A percentile compares a stretch with the other conserved stretches of the same genome.
phyloP scores from a whole-genome alignment of 176 grass and related monocot genomes.

The Puya raimondii region DNA sequence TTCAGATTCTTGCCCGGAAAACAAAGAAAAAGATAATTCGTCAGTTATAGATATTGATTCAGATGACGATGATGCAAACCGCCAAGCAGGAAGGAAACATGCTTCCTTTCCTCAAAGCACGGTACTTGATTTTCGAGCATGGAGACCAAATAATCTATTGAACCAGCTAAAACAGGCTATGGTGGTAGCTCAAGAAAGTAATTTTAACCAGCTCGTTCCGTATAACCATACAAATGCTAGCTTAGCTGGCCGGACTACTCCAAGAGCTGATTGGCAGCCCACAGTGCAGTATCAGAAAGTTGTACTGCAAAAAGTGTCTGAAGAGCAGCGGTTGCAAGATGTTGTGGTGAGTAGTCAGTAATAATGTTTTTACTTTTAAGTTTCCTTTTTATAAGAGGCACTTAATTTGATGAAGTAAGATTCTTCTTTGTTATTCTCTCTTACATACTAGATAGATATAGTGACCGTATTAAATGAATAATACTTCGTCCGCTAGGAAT shows the following conservation, averaged over 20 bases:
- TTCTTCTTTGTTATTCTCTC: no score
- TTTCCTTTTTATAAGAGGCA: no score
- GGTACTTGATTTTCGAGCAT: slow-evolving; percentile 14
- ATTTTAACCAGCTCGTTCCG: slow-evolving; percentile 41
- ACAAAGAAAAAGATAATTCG: slow-evolving; percentile 20
- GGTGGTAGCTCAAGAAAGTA: slow-evolving; percentile 18
- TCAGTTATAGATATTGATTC: slow-evolving; percentile 73
- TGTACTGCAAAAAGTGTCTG: slow-evolving; percentile 54
- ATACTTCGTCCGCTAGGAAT: no score
- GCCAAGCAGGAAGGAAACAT: slow-evolving; percentile 14
- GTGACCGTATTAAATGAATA: no score
- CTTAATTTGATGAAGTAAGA: no score
- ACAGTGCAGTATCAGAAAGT: slow-evolving; percentile 63
- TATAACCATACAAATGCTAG: slow-evolving; percentile 16
- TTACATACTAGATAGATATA: no score
- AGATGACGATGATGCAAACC: slow-evolving; percentile 66
- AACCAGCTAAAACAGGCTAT: slow-evolving; percentile 22
- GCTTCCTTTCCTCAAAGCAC: slow-evolving; percentile 14
- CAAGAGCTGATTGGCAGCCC: slow-evolving; percentile 40
- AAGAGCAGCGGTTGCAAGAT: slow-evolving; percentile 54
- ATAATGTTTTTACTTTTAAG: no score
- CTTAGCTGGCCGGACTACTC: slow-evolving; percentile 23
- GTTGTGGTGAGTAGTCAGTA: slow-evolving; percentile 1
- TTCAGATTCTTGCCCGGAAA: background rate
- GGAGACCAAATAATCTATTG: slow-evolving; percentile 18